Evolutionary conservation across 768 basidiomycete genomes (phyloP).

Genomic region (Suillus bovinus): DNA sequence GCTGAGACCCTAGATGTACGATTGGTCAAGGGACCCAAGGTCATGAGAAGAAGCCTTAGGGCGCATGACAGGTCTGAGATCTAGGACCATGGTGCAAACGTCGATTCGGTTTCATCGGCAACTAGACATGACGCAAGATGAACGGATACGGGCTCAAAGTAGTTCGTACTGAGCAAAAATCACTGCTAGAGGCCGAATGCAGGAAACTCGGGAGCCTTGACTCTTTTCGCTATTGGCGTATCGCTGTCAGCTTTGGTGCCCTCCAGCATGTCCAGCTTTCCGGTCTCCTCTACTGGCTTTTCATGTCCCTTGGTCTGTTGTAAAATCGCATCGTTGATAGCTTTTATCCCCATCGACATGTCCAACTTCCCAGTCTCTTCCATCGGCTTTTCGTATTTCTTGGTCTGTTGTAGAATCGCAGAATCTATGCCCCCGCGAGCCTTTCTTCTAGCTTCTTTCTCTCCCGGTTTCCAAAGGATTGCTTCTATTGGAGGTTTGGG

Average conservation of each 20-base stretch:
- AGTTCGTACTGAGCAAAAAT: neutral
- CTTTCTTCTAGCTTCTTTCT: constrained; percentile 1
- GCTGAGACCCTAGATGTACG: neutral
- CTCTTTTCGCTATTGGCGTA: neutral
- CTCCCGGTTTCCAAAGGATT: constrained; percentile 2
- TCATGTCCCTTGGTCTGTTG: neutral
- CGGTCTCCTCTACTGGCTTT: neutral
- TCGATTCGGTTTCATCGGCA: neutral
- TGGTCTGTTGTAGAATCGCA: neutral
- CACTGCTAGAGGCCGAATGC: neutral
- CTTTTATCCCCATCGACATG: neutral
- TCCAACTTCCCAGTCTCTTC: neutral
- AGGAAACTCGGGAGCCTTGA: constrained; percentile 1
- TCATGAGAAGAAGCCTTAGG: neutral
- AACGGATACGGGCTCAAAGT: neutral
- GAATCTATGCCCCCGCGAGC: neutral
- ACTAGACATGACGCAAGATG: neutral
- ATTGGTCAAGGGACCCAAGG: neutral
- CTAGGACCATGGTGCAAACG: too few species aligned
- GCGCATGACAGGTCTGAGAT: neutral
- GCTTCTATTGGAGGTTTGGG: constrained; percentile 4
- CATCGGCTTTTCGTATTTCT: neutral
- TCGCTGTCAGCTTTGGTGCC: neutral
- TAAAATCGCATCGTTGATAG: neutral
- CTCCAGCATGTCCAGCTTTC: neutral